Conservation (phyloP, 495 filamentous ascomycete species). For the Apodospora peruviana region DNA sequence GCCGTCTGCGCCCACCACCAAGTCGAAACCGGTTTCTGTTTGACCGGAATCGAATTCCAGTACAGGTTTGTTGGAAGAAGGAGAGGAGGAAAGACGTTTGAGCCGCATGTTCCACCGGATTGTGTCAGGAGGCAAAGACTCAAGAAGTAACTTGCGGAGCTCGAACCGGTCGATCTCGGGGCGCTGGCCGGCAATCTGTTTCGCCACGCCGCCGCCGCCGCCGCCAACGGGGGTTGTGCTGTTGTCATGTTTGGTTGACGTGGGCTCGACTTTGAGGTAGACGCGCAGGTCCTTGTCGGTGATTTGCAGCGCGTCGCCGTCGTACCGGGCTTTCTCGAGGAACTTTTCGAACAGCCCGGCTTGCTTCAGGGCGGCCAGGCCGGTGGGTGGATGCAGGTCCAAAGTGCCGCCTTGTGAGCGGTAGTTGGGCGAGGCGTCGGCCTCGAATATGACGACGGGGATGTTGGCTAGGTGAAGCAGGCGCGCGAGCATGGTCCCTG, state of each 20-base stretch:
- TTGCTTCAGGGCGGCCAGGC: conserved; percentile 45
- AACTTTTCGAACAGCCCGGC: conserved; percentile 46
- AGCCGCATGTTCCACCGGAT: conserved; percentile 48
- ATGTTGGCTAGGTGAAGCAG: conserved; percentile 41
- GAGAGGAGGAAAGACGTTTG: background rate
- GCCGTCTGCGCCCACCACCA: conserved; percentile 44
- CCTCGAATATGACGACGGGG: conserved; percentile 44
- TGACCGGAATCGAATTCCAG: conserved; percentile 15
- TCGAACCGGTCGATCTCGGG: conserved; percentile 41
- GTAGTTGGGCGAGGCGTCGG: conserved; percentile 34
- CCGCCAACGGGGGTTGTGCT: background rate
- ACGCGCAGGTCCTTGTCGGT: conserved; percentile 28
- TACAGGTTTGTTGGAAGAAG: conserved; percentile 14
- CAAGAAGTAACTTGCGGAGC: conserved; percentile 31
- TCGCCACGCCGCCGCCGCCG: background rate
- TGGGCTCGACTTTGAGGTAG: conserved; percentile 8
- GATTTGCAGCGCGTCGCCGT: conserved; percentile 42
- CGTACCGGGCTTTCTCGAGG: conserved; percentile 35
- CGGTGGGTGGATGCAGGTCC: conserved; percentile 48
- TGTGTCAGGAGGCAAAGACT: conserved; percentile 30
- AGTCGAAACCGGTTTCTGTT: conserved; percentile 26
- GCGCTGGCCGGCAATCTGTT: conserved; percentile 16
- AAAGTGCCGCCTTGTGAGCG: conserved; percentile 48
- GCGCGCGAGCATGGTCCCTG: conserved; percentile 49
- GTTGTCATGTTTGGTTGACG: too few relatives aligned